These are phyloP conservation scores for Globisporangium parvum DNA, from an alignment of 352 stramenopile species.

Conservation along the genomic window DNA sequence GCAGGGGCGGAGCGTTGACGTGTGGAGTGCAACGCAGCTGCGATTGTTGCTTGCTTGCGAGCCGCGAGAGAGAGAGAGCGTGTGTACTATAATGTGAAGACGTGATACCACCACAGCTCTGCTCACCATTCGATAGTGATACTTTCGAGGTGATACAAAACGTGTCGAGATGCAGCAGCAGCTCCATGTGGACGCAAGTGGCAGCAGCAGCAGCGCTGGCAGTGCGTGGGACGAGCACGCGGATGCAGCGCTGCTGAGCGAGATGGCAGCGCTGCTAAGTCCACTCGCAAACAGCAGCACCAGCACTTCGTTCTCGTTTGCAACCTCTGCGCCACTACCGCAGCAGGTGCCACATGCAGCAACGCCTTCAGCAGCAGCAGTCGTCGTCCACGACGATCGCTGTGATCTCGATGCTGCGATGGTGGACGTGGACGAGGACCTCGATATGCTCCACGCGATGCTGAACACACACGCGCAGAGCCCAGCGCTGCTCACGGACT, in stretches of 20 bases:
- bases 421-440: conserved; percentile 5
- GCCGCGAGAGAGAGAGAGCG: too few relatives aligned
- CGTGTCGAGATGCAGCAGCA: too few relatives aligned
- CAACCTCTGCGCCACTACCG: background rate
- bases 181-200: background rate
- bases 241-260: conserved; percentile 5
- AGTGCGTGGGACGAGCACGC: conserved; percentile 1
- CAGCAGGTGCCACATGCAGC: background rate
- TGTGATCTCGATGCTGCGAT: background rate
- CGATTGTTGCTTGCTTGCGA: too few relatives aligned
- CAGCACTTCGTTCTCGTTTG: background rate
- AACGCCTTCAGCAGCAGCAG: too few relatives aligned
- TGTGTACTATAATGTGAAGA: too few relatives aligned
- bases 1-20: background rate
- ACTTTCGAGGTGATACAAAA: too few relatives aligned
- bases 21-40: background rate
- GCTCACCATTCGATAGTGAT: too few relatives aligned
- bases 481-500: background rate
- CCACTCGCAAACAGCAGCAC: background rate
- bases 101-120: too few relatives aligned
- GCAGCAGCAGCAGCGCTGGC: background rate
- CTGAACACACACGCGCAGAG: background rate
- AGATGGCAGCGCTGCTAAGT: conserved; percentile 7
- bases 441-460: conserved; percentile 6
- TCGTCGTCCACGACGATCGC: too few relatives aligned